Conservation (phyloP, 345 rosid genomes). For the Corchorus olitorius region DNA sequence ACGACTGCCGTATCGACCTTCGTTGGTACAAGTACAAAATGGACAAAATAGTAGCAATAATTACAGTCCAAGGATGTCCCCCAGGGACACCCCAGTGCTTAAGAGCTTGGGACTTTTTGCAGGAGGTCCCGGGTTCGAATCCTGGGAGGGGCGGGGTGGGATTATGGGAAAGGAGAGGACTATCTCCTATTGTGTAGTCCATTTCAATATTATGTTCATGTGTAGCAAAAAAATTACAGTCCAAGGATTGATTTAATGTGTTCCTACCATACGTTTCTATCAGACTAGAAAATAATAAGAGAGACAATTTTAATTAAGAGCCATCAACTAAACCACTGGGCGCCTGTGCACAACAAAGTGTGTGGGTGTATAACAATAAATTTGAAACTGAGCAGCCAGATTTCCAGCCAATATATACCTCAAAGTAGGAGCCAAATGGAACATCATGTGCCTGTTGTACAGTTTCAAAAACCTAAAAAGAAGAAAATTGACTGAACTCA, state of each 20-base stretch:
- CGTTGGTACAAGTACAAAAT: neutral
- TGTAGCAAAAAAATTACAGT: no score
- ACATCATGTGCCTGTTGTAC: conserved; percentile 97
- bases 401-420: conserved; percentile 44
- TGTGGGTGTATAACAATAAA: neutral
- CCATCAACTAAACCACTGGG: neutral
- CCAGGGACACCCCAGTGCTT: no score
- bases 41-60: neutral
- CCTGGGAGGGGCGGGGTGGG: no score
- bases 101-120: no score
- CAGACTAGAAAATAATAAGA: conserved; percentile 2
- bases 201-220: no score
- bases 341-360: neutral
- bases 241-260: neutral
- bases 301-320: conserved; percentile 3
- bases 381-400: neutral
- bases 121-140: no score
- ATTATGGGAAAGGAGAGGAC: no score
- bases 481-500: conserved; percentile 11
- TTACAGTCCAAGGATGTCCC: neutral
- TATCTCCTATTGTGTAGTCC: no score
- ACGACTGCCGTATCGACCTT: neutral
- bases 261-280: no score
- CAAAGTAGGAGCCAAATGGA: conserved; percentile 96
- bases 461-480: conserved; percentile 80